These are phyloP conservation scores for Ceratobasidium sp. DNA, from an alignment of 1,284 basidiomycete species.

Conservation along the genomic window DNA sequence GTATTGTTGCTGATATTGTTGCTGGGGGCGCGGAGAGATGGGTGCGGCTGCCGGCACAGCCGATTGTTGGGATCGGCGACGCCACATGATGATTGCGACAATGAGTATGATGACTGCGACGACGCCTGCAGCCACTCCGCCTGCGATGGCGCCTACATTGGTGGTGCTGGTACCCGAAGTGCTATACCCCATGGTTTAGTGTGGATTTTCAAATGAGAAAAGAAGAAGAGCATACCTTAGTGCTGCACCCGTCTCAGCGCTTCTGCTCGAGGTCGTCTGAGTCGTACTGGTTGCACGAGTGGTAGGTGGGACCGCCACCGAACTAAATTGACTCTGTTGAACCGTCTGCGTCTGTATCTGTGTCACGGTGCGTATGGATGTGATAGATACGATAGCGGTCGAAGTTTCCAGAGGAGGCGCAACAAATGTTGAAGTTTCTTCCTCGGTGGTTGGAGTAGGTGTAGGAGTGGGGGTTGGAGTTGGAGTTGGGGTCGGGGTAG, in stretches of 20 bases:
- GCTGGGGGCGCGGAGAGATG: neutral
- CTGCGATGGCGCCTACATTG: slow-evolving; percentile 28
- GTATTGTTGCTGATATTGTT: slow-evolving; percentile 5
- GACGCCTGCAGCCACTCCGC: slow-evolving; percentile 25
- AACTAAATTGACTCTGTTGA: neutral
- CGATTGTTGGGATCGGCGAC: neutral
- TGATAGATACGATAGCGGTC: neutral
- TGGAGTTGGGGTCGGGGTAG: neutral
- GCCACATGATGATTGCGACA: neutral
- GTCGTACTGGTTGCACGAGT: neutral
- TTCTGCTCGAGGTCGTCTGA: neutral
- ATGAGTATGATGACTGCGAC: slow-evolving; percentile 1
- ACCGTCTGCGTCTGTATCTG: neutral
- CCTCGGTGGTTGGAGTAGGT: neutral
- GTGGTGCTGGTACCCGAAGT: neutral
- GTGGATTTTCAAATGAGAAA: neutral
- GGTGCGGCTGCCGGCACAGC: neutral
- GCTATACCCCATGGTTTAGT: neutral
- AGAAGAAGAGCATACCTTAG: neutral
- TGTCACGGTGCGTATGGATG: too few relatives aligned
- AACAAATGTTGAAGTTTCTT: too few relatives aligned
- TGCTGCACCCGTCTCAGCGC: neutral
- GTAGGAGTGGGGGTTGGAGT: neutral
- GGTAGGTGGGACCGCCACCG: neutral
- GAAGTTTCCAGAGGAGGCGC: neutral